Evolutionary conservation across 1,284 basidiomycete genomes (phyloP).

Genomic region (Xerocomus amazonicus): DNA sequence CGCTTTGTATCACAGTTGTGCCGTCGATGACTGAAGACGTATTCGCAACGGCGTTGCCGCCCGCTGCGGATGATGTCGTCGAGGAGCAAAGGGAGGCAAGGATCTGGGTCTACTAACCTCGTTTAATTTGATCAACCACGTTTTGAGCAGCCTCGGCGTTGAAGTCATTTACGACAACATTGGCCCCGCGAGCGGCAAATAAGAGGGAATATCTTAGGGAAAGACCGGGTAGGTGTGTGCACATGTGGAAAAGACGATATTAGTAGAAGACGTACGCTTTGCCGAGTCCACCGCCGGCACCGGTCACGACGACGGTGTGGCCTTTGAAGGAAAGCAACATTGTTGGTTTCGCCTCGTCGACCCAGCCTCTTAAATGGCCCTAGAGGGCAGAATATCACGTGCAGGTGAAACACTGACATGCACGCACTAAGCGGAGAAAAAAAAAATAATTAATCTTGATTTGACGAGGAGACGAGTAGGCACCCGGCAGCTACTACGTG

Average conservation of each 20-base stretch:
- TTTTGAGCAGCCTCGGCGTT: conserved; percentile 86
- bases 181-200: conserved; percentile 89
- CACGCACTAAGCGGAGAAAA: background rate
- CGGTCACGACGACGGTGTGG: conserved; percentile 92
- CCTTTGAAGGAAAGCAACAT: conserved; percentile 76
- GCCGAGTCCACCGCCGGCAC: conserved; percentile 93
- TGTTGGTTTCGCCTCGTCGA: background rate
- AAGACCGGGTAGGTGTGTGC: background rate
- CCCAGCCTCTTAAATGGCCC: background rate
- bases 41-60: conserved; percentile 85
- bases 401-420: background rate
- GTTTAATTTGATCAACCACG: conserved; percentile 87
- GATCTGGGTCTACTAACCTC: conserved; percentile 48
- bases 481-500: conserved; percentile 36
- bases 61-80: conserved; percentile 47
- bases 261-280: conserved; percentile 63
- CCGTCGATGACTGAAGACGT: conserved; percentile 90
- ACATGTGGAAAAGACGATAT: background rate
- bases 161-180: conserved; percentile 95
- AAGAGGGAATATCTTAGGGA: conserved; percentile 80
- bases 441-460: conserved; percentile 28
- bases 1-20: conserved; percentile 81
- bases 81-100: conserved; percentile 32
- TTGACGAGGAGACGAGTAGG: conserved; percentile 29
- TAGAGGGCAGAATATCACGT: conserved; percentile 20